These are phyloP conservation scores for Carex arenaria DNA, from an alignment of 202 grass and related monocot species.

Conservation along the genomic window DNA sequence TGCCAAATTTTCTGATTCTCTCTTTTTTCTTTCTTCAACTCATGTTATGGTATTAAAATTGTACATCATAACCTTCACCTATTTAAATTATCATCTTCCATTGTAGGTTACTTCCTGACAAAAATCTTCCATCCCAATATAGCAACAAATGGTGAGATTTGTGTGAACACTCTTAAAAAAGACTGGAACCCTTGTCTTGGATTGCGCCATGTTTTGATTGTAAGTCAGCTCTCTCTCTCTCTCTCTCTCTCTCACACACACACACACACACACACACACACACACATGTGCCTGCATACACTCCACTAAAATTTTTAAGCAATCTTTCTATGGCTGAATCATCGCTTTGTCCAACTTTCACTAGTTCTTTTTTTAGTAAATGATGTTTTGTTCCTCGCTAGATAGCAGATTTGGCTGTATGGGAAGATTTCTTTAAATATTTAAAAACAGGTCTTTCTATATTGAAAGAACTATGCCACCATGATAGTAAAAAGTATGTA, in stretches of 20 bases:
- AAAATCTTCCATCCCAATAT: conserved; percentile 99
- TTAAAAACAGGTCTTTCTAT: neutral
- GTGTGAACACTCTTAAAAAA: conserved; percentile 89
- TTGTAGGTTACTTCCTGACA: conserved; percentile 74
- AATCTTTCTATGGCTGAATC: neutral
- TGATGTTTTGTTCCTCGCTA: neutral
- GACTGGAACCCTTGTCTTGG: conserved; percentile 93
- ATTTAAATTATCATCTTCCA: conserved; percentile 10
- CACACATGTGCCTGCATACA: too few relatives aligned
- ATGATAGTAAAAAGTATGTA: neutral
- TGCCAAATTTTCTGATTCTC: conserved; percentile 6
- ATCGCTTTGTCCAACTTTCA: neutral
- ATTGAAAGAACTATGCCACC: neutral
- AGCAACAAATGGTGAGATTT: conserved; percentile 83
- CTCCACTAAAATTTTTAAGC: neutral
- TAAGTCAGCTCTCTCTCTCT: conserved; percentile 21
- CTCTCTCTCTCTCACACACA: neutral
- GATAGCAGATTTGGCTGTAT: neutral
- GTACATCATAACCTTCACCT: neutral
- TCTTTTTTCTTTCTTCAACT: neutral
- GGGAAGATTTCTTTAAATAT: neutral
- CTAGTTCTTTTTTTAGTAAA: neutral
- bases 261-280: too few relatives aligned
- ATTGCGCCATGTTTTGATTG: conserved; percentile 80
- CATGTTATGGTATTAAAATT: neutral